phyloP scores from a whole-genome alignment of 306 rosid species.

The Sechiopsis laciniata region DNA sequence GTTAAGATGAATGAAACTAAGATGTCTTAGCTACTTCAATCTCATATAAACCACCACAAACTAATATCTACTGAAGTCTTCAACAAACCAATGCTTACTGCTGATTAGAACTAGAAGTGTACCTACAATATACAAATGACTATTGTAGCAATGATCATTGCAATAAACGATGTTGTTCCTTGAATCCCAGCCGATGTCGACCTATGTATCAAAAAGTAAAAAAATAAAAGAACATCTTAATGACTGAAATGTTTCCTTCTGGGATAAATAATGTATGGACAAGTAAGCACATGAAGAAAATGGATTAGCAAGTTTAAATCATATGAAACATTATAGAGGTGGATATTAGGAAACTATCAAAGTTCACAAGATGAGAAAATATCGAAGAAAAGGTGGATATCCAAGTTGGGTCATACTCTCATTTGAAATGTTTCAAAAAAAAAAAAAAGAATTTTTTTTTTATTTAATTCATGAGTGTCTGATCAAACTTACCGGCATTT shows the following conservation, averaged over 20 bases:
- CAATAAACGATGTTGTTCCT: constrained; percentile 29
- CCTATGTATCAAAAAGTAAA: constrained; percentile 30
- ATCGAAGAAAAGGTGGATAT: too few species aligned
- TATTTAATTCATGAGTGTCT: too few species aligned
- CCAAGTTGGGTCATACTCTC: neutral
- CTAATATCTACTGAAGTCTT: neutral
- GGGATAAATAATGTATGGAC: neutral
- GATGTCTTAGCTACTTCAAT: neutral
- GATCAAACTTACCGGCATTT: too few species aligned
- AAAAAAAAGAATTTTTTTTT: too few species aligned
- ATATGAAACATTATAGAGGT: neutral
- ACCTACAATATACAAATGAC: constrained; percentile 34
- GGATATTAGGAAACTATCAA: neutral
- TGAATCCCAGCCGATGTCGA: constrained; percentile 55
- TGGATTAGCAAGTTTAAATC: neutral
- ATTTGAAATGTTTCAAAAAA: neutral
- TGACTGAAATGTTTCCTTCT: neutral
- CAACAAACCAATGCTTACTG: neutral
- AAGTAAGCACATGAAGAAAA: neutral
- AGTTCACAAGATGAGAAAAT: neutral
- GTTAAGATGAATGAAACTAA: neutral
- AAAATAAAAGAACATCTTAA: neutral
- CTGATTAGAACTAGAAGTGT: neutral
- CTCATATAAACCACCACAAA: neutral
- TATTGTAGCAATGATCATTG: neutral